Base-by-base conservation (phyloP, 495 filamentous ascomycete species). In the Choiromyces venosus region DNA sequence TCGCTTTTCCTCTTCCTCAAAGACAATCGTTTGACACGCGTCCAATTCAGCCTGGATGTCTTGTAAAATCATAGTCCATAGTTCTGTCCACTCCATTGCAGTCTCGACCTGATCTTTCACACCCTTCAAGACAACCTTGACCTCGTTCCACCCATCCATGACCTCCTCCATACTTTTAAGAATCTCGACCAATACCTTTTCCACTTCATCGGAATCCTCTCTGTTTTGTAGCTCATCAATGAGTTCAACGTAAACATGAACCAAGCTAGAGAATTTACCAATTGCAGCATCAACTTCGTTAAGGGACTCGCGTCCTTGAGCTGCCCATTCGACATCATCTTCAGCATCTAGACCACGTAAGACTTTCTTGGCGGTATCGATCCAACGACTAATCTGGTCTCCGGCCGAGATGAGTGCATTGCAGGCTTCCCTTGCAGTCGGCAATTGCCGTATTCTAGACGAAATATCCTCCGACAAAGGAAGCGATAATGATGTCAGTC, bases 81-180 rank as follows among this genome's bases (percentile, higher is more conserved):
- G 85, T 83, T 98, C 95, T 81, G 97, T 93, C 94, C 94, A 99
- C 77, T 99, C 95, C 93, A 97, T 94, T 10, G 95, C 95, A 67
- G 97, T 86, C 82, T 97, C 95, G 8, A 98, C 94, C 75, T 97
- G 93, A 52, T 88, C 87, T 79, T 97, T 96, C 67, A 97, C 89
- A 40, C 83, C 88, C 75, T 88, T 89, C 52, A 99, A 82, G 25
- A 90, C 90, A 21, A 80, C 85, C 77, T 91, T 90, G 72, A 97
- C 91, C 74, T 90, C 88, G 4, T 87, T 84, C 95, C 95, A 99
- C 76, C 92, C 91, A n/a, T 85, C 84, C 71, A 96, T 82, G 56
- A 96, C 96, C 21, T 83, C 84, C 74, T 97, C 94, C 90, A 97
- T 97, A 82, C 96, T 92, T 25, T 85, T 84, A 19, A 97, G 91